Base-by-base conservation (phyloP, 768 basidiomycete genomes). In the Leccinum broughii region DNA sequence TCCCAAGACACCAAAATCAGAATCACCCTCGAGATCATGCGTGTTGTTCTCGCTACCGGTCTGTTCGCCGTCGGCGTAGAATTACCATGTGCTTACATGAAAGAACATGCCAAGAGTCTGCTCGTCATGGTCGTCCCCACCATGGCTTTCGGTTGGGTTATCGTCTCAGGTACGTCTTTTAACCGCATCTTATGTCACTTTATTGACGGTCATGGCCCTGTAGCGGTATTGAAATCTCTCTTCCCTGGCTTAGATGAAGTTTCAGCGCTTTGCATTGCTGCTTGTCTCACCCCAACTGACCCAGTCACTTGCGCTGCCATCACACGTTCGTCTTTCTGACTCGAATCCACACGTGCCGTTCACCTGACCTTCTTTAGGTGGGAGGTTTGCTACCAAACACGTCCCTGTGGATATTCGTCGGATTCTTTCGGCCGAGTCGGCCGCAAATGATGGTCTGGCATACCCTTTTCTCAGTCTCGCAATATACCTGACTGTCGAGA, bases 1-100 rank as follows among this genome's bases (percentile, higher is more conserved):
- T 32, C 69, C 4, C 66, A 74, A 14, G 68, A 78, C 11, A 35
- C 2, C 34, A 35, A 37, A 76, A 75, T 39, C 34, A 80, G 83
- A 67, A 84, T 99, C 59, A 98, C 95, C 1, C 81, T 93, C 20
- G 95, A 96, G 73, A 76, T 96, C 17, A 95, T 88, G 77, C 83
- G 95, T 9, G 75, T 97, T 35, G 90, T 97, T 54, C 89, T 99
- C 50, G 95, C 89, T 3, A 88, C 91, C 2, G 92, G 93, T 28
- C 84, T 98, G 2, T 99, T 99, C 67, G 92, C 95, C 7, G 93
- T 98, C 34, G 96, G 96, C 3, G 93, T 96, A 26, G 95, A 99
- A 72, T 79, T 98, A 35, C 95, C 96, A 0, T 79, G 84, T 58
- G 83, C 86, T 1, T 98, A 98, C 77, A 85, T 98, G 81, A 79